Evolutionary conservation across 768 basidiomycete genomes (phyloP).

Genomic region (Collybia nuda): DNA sequence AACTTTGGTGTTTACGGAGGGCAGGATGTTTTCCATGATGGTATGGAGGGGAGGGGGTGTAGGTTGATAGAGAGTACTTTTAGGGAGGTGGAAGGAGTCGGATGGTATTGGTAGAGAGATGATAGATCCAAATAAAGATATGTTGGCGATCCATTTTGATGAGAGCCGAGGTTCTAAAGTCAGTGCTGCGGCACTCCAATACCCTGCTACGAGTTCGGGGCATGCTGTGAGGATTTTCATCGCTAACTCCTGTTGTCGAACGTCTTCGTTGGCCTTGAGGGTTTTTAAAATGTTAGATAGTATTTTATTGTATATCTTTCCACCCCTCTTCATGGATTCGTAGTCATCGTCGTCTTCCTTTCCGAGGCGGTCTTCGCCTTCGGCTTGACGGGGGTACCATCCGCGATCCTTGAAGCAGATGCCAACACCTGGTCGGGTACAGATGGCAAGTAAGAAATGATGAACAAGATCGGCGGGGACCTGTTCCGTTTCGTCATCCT

Average conservation of each 20-base stretch:
- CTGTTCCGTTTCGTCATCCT: conserved; percentile 48
- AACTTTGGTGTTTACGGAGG: conserved; percentile 63
- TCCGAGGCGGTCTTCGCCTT: conserved; percentile 33
- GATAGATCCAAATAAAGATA: conserved; percentile 78
- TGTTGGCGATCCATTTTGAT: conserved; percentile 89
- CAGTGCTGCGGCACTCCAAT: conserved; percentile 66
- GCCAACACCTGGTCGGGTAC: conserved; percentile 77
- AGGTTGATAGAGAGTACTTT: conserved; percentile 54
- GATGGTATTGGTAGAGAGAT: conserved; percentile 75
- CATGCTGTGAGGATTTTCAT: conserved; percentile 78
- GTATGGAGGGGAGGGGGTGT: conserved; percentile 70
- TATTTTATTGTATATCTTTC: conserved; percentile 80
- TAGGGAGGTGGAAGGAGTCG: conserved; percentile 56
- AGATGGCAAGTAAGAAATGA: conserved; percentile 85
- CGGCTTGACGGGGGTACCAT: conserved; percentile 81
- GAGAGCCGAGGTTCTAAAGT: conserved; percentile 86
- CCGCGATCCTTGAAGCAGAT: conserved; percentile 88
- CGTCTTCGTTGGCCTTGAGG: conserved; percentile 87
- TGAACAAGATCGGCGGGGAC: conserved; percentile 79
- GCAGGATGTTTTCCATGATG: conserved; percentile 80
- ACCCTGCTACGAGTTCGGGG: conserved; percentile 86
- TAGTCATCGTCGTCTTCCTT: conserved; percentile 37
- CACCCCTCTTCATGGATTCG: conserved; percentile 28
- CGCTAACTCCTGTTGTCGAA: conserved; percentile 81
- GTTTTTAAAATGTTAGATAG: conserved; percentile 70